phyloP scores from a whole-genome alignment of 768 basidiomycete genomes.

The Naganishia onofrii region DNA sequence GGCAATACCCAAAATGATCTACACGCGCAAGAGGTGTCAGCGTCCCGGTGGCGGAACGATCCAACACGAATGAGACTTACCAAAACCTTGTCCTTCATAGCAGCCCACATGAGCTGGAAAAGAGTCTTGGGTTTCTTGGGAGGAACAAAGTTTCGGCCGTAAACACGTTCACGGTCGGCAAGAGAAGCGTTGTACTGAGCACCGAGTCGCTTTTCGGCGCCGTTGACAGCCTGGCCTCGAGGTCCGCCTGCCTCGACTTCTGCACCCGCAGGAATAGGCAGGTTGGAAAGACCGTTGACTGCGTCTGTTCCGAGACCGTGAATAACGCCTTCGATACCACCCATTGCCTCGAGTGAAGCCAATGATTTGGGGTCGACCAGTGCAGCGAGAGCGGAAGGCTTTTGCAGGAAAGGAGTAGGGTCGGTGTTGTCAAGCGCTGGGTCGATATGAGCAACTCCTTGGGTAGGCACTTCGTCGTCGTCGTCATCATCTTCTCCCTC shows the following conservation, averaged over 20 bases:
- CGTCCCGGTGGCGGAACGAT: neutral
- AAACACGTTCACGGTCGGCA: conserved; percentile 65
- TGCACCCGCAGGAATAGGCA: conserved; percentile 14
- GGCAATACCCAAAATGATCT: conserved; percentile 87
- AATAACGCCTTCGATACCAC: conserved; percentile 68
- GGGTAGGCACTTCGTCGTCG: neutral
- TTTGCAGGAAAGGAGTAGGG: conserved; percentile 69
- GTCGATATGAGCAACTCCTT: conserved; percentile 41
- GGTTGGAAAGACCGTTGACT: conserved; percentile 49
- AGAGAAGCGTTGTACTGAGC: conserved; percentile 57
- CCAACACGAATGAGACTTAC: conserved; percentile 55
- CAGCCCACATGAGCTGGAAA: conserved; percentile 75
- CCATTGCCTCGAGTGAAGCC: conserved; percentile 64
- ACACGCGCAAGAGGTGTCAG: conserved; percentile 18
- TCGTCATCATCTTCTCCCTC: conserved; percentile 23
- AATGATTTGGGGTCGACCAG: conserved; percentile 87
- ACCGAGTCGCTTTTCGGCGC: conserved; percentile 17
- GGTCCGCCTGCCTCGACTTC: conserved; percentile 26
- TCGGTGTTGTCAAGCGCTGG: conserved; percentile 56
- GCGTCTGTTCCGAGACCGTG: conserved; percentile 69
- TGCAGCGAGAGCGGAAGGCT: conserved; percentile 72
- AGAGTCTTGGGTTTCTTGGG: conserved; percentile 67
- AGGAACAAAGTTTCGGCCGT: conserved; percentile 74
- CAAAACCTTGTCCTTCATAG: conserved; percentile 85
- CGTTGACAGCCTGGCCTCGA: neutral